These are phyloP conservation scores for Wickerhamiella cacticola DNA, from an alignment of 805 yeast genomes.

Conservation along the genomic window DNA sequence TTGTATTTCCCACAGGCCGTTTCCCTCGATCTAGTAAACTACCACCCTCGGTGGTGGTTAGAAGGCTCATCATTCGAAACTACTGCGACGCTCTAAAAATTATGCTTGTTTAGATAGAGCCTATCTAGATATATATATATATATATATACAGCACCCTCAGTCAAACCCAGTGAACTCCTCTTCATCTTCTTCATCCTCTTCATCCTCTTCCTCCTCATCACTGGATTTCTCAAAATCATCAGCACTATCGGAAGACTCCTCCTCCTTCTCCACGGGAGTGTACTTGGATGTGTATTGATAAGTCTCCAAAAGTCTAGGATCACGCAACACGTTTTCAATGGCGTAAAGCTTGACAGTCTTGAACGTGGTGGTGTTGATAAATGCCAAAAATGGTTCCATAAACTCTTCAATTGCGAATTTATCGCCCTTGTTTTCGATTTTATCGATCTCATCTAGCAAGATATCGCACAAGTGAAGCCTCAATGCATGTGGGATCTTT, in stretches of 20 bases:
- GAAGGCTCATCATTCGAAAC: no score
- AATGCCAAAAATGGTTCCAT: slow-evolving; percentile 51
- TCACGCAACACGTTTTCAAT: slow-evolving; percentile 57
- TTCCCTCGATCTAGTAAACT: no score
- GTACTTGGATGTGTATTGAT: slow-evolving; percentile 37
- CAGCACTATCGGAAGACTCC: slow-evolving; percentile 17
- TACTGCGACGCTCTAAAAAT: no score
- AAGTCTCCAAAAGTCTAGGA: slow-evolving; percentile 40
- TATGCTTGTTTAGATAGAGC: no score
- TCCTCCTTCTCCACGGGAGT: slow-evolving; percentile 16
- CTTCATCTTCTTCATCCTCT: slow-evolving; percentile 5
- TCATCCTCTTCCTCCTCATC: slow-evolving; percentile 28
- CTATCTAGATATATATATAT: not conserved
- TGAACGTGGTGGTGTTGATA: slow-evolving; percentile 37
- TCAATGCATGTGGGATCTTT: slow-evolving; percentile 58
- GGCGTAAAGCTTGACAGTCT: slow-evolving; percentile 53
- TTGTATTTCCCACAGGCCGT: no score
- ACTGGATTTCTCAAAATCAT: slow-evolving; percentile 17
- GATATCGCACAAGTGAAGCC: slow-evolving; percentile 77
- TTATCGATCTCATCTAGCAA: slow-evolving; percentile 73
- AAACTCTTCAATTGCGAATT: slow-evolving; percentile 43
- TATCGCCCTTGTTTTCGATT: slow-evolving; percentile 35
- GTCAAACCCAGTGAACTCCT: slow-evolving; percentile 24
- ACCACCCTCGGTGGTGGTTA: no score
- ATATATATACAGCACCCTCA: slow-evolving; percentile 2